Evolutionary conservation across 1,284 basidiomycete species (phyloP).

Genomic region (Cryptococcus sp.): DNA sequence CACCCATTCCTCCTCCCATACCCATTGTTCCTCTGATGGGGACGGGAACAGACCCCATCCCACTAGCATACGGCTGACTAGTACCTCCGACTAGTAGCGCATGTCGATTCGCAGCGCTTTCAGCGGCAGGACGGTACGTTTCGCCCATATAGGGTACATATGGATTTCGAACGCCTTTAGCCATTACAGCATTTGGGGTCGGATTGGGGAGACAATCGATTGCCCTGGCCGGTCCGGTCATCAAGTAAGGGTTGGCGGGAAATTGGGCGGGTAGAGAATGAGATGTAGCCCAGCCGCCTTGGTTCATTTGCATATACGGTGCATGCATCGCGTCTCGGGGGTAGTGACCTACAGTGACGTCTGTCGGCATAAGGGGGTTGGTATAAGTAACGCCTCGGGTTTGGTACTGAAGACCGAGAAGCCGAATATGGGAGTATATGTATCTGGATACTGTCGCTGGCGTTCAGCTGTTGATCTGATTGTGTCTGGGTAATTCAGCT

Average conservation of each 20-base stretch:
- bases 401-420: too few species aligned
- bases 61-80: background rate
- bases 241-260: background rate
- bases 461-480: too few species aligned
- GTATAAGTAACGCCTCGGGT: too few species aligned
- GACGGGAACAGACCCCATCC: background rate
- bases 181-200: slow-evolving; percentile 12
- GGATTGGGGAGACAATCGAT: slow-evolving; percentile 10
- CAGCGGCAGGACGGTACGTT: slow-evolving; percentile 18
- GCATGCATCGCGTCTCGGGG: slow-evolving; percentile 8
- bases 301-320: slow-evolving; percentile 3
- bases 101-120: background rate
- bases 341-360: slow-evolving; percentile 20
- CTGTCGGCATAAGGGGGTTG: slow-evolving; percentile 32
- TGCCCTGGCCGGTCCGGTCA: slow-evolving; percentile 10
- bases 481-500: too few species aligned
- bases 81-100: background rate
- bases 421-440: too few species aligned
- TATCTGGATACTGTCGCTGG: too few species aligned
- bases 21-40: background rate
- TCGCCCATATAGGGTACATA: slow-evolving; percentile 28
- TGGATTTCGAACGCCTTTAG: slow-evolving; percentile 32
- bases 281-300: slow-evolving; percentile 4
- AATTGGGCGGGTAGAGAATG: background rate
- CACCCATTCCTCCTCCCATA: slow-evolving; percentile 2